Conservation (phyloP, 768 basidiomycete genomes). For the Xerocomus potaroensis region DNA sequence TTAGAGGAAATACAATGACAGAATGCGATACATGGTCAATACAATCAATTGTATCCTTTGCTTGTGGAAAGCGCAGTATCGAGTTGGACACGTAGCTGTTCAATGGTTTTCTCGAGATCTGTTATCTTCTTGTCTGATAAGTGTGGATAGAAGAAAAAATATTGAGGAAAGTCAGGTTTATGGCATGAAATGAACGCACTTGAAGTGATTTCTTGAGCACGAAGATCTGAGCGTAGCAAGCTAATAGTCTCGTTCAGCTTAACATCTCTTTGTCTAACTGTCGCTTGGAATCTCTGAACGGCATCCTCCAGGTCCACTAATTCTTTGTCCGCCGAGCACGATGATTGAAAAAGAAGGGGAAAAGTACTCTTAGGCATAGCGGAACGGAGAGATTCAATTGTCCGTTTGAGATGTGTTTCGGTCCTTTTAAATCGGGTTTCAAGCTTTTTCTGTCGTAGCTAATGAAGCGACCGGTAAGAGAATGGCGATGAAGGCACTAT, state of each 20-base stretch:
- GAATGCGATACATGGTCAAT: too few relatives aligned
- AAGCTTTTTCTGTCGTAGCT: too few relatives aligned
- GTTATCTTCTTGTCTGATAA: not conserved
- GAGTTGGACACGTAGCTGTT: not conserved
- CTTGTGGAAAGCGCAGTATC: too few relatives aligned
- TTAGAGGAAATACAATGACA: too few relatives aligned
- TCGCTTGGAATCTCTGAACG: not conserved
- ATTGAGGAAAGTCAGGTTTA: not conserved
- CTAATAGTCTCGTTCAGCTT: not conserved
- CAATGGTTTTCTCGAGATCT: not conserved
- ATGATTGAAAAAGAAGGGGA: not conserved
- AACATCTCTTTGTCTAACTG: not conserved
- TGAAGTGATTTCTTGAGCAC: not conserved
- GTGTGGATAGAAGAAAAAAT: not conserved
- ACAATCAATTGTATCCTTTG: too few relatives aligned
- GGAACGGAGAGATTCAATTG: not conserved
- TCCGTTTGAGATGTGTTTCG: not conserved
- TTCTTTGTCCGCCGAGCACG: not conserved
- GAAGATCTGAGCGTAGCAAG: not conserved
- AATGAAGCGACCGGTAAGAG: too few relatives aligned
- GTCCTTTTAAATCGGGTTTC: not conserved
- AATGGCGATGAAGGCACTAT: not conserved
- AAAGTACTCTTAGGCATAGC: not conserved
- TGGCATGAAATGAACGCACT: not conserved
- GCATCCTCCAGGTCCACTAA: not conserved